phyloP scores from a whole-genome alignment of 148 eudicot species.

The Arbutus unedo region DNA sequence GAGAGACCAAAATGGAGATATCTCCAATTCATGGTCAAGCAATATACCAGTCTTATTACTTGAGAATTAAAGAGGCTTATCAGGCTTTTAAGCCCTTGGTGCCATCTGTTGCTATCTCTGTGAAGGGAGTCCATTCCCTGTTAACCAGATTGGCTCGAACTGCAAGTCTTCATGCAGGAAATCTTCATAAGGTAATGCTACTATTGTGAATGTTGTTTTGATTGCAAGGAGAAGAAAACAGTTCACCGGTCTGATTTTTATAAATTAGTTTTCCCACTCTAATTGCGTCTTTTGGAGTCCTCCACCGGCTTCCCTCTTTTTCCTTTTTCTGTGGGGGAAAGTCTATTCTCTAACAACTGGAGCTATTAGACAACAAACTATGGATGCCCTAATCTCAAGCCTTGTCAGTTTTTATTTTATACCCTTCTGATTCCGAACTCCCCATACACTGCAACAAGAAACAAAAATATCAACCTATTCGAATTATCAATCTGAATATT shows the following conservation, averaged over 20 bases:
- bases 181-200: constrained; percentile 76
- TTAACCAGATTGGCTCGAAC: constrained; percentile 76
- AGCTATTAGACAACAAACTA: background rate
- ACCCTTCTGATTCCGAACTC: background rate
- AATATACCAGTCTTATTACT: constrained; percentile 79
- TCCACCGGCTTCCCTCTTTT: background rate
- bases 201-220: background rate
- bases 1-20: constrained; percentile 64
- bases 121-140: constrained; percentile 73
- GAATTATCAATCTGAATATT: background rate
- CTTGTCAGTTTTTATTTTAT: background rate
- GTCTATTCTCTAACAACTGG: background rate
- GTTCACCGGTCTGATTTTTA: background rate
- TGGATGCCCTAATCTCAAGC: background rate
- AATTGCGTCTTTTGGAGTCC: background rate
- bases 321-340: background rate
- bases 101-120: constrained; percentile 65
- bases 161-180: constrained; percentile 93
- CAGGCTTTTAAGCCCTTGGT: constrained; percentile 68
- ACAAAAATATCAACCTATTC: background rate
- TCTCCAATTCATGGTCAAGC: constrained; percentile 98
- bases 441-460: background rate
- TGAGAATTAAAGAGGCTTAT: constrained; percentile 64
- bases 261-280: background rate
- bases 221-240: background rate